Conservation (phyloP, 441 rosid genomes). For the California macrophylla region DNA sequence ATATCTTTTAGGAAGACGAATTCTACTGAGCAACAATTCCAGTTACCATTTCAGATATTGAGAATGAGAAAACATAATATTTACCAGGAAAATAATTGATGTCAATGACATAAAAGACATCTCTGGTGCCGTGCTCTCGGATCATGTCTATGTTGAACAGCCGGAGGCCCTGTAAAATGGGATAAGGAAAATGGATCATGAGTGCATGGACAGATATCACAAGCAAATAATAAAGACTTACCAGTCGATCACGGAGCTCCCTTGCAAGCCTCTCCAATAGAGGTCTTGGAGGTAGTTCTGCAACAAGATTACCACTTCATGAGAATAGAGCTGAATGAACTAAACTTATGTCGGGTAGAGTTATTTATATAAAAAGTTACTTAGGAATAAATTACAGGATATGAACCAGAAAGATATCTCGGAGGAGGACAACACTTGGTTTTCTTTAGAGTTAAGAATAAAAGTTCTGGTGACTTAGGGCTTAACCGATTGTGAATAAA, state of each 20-base stretch:
- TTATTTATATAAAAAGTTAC: neutral
- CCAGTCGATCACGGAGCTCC: slow-evolving; percentile 74
- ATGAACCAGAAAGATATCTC: neutral
- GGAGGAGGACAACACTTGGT: neutral
- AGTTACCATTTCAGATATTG: too few relatives aligned
- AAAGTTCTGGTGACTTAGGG: neutral
- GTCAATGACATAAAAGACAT: slow-evolving; percentile 52
- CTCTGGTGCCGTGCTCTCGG: slow-evolving; percentile 53
- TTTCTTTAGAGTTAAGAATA: neutral
- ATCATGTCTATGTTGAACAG: slow-evolving; percentile 58
- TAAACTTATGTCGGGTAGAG: neutral
- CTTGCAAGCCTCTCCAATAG: slow-evolving; percentile 68
- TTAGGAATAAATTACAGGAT: neutral
- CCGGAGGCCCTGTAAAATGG: slow-evolving; percentile 35
- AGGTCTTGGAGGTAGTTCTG: slow-evolving; percentile 82
- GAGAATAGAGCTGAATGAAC: neutral
- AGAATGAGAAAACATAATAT: neutral
- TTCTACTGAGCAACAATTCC: too few relatives aligned
- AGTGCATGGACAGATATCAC: neutral
- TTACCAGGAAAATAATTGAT: slow-evolving; percentile 66
- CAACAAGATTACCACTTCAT: slow-evolving; percentile 19
- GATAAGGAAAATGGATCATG: neutral
- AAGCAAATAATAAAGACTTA: slow-evolving; percentile 22
- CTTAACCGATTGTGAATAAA: neutral
- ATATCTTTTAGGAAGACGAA: neutral